These are phyloP conservation scores for Gamarada debralockiae DNA, from an alignment of 495 filamentous ascomycete genomes.

Conservation along the genomic window DNA sequence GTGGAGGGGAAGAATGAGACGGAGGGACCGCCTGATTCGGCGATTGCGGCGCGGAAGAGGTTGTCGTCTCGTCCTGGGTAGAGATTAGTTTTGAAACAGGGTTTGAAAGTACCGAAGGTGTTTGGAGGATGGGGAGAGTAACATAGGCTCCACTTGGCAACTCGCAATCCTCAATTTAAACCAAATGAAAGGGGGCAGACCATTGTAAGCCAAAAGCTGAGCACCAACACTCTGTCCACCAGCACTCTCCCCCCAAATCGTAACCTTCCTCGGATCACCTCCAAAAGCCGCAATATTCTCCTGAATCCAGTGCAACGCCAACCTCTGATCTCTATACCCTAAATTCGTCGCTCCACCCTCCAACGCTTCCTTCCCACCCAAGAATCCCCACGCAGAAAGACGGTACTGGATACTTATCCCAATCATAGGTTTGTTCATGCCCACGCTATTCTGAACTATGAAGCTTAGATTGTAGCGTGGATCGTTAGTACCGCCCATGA, in stretches of 20 bases:
- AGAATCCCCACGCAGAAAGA: conserved; percentile 50
- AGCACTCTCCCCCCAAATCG: conserved; percentile 43
- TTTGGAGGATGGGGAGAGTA: too few relatives aligned
- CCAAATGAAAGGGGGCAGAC: conserved; percentile 38
- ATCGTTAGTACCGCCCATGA: conserved; percentile 50
- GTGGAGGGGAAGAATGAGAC: conserved; percentile 23
- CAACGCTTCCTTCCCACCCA: conserved; percentile 35
- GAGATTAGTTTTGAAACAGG: neutral
- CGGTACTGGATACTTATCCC: conserved; percentile 60
- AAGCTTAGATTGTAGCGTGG: conserved; percentile 39
- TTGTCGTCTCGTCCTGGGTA: conserved; percentile 14
- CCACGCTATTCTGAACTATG: conserved; percentile 47
- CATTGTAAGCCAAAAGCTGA: conserved; percentile 50
- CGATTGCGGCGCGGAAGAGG: conserved; percentile 34
- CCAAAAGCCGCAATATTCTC: conserved; percentile 54
- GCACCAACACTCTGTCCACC: conserved; percentile 50
- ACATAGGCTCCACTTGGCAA: too few relatives aligned
- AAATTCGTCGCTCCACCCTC: conserved; percentile 50
- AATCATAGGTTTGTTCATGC: conserved; percentile 55
- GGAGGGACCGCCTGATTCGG: conserved; percentile 44
- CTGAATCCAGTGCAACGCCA: conserved; percentile 59
- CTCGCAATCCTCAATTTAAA: too few relatives aligned
- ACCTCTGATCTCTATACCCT: conserved; percentile 53
- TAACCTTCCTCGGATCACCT: conserved; percentile 38
- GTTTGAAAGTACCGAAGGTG: too few relatives aligned